Base-by-base conservation (phyloP, 306 rosid species). In the Albizia julibrissin region DNA sequence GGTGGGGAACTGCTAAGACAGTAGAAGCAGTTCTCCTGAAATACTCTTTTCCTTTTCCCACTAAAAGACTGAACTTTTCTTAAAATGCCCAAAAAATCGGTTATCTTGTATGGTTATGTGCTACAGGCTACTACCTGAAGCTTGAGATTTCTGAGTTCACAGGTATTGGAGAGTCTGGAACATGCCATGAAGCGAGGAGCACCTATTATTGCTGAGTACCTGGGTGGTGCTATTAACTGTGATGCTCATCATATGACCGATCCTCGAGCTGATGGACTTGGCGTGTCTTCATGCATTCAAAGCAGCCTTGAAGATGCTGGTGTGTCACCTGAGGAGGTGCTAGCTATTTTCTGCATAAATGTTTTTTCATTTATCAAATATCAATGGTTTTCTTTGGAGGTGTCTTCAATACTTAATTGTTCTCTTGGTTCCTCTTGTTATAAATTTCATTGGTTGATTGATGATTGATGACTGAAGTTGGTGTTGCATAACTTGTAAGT, bases 181-280 rank as follows among this genome's bases (percentile, higher is more conserved):
- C 96, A 93, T 82, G 99, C 99, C 47, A 89, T 89, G 92, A 95
- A 88, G 85, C 89, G 99, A 84, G 99, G 98, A 13, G 99, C 94
- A 3, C 92, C 97, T 65, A 93, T 95, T 75, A 69, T 95, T 85
- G 98, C 98, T 1, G 99, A 95, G 80, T 95, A 95, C 85, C 84
- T 95, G 89, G 99, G 99, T 74, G 99, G 98, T 83, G 97, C 97
- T 82, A 90, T 95, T 68, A 95, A 91, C 65, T 95, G 99, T 89
- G 99, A 95, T 84, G 99, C 99, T 56, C 75, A 95, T 87, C 99
- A 95, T 79, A 95, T 95, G 98, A 93, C 99, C 43, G 99, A 95
- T 82, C 99, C 99, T 47, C 91, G 99, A 89, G 88, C 94, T 21
- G 99, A 95, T 80, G 99, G 99, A 62, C 94, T 95, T 73, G 98